Conservation (phyloP, 2,329 filamentous ascomycete species). For the Sarocladium kiliense region DNA sequence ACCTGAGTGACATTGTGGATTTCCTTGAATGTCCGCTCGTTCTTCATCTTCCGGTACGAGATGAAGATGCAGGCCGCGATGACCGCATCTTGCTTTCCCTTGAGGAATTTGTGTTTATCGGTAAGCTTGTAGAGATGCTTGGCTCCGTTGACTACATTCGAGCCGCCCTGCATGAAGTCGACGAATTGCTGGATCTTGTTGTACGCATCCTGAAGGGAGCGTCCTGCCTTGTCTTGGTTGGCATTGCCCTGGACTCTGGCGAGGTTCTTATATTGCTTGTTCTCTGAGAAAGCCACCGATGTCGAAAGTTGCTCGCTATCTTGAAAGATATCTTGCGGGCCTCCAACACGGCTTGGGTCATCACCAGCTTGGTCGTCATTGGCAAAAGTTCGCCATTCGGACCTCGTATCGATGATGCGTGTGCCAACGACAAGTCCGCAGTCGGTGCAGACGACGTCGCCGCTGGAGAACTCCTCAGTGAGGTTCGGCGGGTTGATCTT, state of each 20-base stretch:
- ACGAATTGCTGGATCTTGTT: slow-evolving; percentile 85
- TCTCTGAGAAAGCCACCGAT: slow-evolving; percentile 77
- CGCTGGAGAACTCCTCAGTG: slow-evolving; percentile 85
- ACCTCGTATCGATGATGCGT: slow-evolving; percentile 90
- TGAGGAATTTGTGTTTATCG: slow-evolving; percentile 88
- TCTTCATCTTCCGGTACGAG: slow-evolving; percentile 83
- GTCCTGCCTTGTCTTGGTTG: slow-evolving; percentile 76
- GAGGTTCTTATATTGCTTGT: slow-evolving; percentile 65
- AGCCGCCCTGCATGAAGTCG: slow-evolving; percentile 76
- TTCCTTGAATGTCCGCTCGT: slow-evolving; percentile 87
- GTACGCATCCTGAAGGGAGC: slow-evolving; percentile 75
- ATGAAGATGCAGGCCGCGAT: slow-evolving; percentile 98
- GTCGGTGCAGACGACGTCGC: slow-evolving; percentile 87
- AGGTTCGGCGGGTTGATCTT: slow-evolving; percentile 87
- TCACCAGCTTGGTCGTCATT: slow-evolving; percentile 97
- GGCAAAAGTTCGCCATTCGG: slow-evolving; percentile 97
- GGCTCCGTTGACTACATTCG: slow-evolving; percentile 78
- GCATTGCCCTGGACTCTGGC: slow-evolving; percentile 84
- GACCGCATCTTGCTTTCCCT: slow-evolving; percentile 92
- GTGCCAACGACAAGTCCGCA: slow-evolving; percentile 89
- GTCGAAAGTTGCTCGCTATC: slow-evolving; percentile 89
- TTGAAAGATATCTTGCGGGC: slow-evolving; percentile 82
- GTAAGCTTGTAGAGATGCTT: slow-evolving; percentile 95
- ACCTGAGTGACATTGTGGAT: slow-evolving; percentile 92
- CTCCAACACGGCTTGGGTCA: slow-evolving; percentile 96